These are phyloP conservation scores for Debaryomycetaceae sp. DNA, from an alignment of 1,139 yeast genomes.

Conservation along the genomic window DNA sequence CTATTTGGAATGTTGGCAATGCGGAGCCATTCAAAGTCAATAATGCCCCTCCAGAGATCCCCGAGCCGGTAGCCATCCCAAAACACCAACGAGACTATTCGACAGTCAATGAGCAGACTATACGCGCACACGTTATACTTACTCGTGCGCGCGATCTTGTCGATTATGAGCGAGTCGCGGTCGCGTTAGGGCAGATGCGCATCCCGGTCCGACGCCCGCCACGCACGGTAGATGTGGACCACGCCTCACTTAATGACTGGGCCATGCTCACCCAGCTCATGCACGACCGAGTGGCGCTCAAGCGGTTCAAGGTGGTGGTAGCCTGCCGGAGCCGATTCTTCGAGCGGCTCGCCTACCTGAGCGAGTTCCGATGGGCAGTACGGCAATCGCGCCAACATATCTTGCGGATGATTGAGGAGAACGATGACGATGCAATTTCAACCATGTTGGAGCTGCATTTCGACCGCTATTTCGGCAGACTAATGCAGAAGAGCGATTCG, in stretches of 20 bases:
- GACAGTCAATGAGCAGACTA: too few species aligned
- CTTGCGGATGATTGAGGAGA: slow-evolving; percentile 1
- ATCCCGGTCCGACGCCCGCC: slow-evolving; percentile 1
- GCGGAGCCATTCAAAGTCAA: too few species aligned
- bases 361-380: slow-evolving; percentile 4
- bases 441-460: slow-evolving; percentile 6
- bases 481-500: slow-evolving; percentile 4
- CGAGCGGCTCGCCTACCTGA: slow-evolving; percentile 4
- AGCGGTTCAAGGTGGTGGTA: slow-evolving; percentile 6
- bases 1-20: too few species aligned
- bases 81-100: too few species aligned
- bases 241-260: slow-evolving; percentile 3
- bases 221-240: slow-evolving; percentile 4
- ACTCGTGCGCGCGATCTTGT: too few species aligned
- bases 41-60: too few species aligned
- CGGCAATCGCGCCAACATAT: slow-evolving; percentile 2
- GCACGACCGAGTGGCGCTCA: slow-evolving; percentile 4
- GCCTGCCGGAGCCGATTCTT: slow-evolving; percentile 7
- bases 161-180: too few species aligned
- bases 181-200: too few species aligned
- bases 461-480: slow-evolving; percentile 9
- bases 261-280: slow-evolving; percentile 5
- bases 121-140: too few species aligned
- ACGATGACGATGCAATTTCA: slow-evolving; percentile 5
- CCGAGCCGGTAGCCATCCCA: too few species aligned